Evolutionary conservation across 371 early-diverging fungal species (phyloP), one percentile per base, ranked within the genome.

Genomic region (Sporodiniella umbellata): DNA sequence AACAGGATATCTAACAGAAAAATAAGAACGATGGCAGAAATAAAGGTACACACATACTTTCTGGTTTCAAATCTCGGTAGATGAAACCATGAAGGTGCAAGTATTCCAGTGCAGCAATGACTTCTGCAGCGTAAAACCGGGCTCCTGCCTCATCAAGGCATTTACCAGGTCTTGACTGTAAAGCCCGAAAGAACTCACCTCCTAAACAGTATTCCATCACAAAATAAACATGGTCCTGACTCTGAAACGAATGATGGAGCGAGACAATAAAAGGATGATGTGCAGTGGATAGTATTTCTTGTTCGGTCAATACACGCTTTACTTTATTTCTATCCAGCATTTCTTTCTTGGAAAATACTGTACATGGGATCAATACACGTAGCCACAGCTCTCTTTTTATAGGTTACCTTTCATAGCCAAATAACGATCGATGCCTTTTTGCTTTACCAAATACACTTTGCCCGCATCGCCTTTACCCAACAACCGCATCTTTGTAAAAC

Each of bases 171-270:
- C 83, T 91, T 68, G 44, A 40, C 28, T 53, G 48, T 8, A 38
- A 26, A 19, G 54, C 62, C 53, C 87, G 86, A 66, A 99, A 99
- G 51, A 99, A 75, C 78, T 99, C 99, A n/a, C 99, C 99, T 42
- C 99, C 99, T n/a, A 89, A 87, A 30, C 96, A 94, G 79, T 94
- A 99, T 51, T 97, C 96, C 86, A 99, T 79, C 23, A 96, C 91
- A 56, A 99, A 71, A 65, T 94, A 96, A 26, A 99, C 78, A 50
- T 92, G 70, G 18, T 80, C 67, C 37, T 79, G 68, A 12, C 94
- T 91, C 66, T 97, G 94, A 68, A 99, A 96, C 10, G 97, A 94
- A 62, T 93, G 95, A 62, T 86, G 87, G 38, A 99, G 80, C 63
- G 90, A 89, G 39, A 98, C 99, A 61, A 99, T 93, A 61, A 98